phyloP scores from a whole-genome alignment of 2,329 filamentous ascomycete species.

The Cryphonectria carpinicola region DNA sequence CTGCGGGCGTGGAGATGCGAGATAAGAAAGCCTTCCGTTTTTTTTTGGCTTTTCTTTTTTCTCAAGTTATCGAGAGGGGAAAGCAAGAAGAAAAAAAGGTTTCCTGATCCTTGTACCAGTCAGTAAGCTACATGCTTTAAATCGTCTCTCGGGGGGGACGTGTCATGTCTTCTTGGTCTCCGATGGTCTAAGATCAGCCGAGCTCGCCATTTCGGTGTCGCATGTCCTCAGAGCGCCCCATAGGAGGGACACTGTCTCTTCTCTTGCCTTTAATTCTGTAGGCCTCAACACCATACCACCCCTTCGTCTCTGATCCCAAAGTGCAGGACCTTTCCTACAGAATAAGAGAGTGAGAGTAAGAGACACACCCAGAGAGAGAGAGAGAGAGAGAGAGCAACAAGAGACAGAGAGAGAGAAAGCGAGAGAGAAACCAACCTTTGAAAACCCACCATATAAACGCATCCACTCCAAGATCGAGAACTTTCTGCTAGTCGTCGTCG shows the following conservation, averaged over 20 bases:
- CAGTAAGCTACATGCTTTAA: background rate
- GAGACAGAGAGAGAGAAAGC: background rate
- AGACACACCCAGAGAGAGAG: too few species aligned
- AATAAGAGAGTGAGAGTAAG: background rate
- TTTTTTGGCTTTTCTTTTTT: background rate
- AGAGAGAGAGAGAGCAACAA: background rate
- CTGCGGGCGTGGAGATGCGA: background rate
- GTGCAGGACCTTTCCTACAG: background rate
- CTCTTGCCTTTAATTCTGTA: slow-evolving; percentile 1
- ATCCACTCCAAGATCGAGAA: background rate
- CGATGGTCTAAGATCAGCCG: slow-evolving; percentile 1
- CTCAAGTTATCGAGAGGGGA: background rate
- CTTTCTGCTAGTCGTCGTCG: background rate
- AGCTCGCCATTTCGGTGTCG: slow-evolving; percentile 18
- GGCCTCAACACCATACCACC: background rate
- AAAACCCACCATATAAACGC: background rate
- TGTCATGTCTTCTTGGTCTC: background rate
- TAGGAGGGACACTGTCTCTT: background rate
- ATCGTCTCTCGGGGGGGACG: background rate
- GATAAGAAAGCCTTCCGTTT: background rate
- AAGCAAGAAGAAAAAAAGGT: background rate
- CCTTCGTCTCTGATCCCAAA: background rate
- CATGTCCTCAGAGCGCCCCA: slow-evolving; percentile 13
- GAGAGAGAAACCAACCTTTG: background rate
- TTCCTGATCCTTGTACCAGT: background rate